Base-by-base conservation (phyloP, 2,329 filamentous ascomycete genomes). In the Sporothrix luriei region DNA sequence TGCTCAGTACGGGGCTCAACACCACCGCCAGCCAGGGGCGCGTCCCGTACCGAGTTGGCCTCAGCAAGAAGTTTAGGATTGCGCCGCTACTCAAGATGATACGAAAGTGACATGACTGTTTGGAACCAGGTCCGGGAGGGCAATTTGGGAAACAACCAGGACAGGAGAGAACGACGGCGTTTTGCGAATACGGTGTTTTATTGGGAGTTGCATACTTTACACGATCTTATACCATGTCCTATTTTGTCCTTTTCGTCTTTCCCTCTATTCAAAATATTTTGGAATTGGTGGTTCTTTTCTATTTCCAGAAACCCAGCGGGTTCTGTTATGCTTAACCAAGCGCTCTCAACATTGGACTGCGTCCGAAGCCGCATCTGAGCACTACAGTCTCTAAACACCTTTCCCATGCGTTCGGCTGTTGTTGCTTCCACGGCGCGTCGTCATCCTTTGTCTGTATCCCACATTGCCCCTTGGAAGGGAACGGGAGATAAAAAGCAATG, bases 1-100 rank as follows among this genome's bases (percentile, higher is more conserved):
- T 38, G 40, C 66, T 68, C 11, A 48, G 46, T 13, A 62, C 43
- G 13, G 54, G 66, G 14, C 26, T 67, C 33, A 33, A 67, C 66
- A 66, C 71, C 54, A 69, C 62, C 4, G 26, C 26, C 57, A 16
- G 71, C 16, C 74, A 74, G 68, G 73, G 74, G 16, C 84, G 82
- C 71, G 82, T 82, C 19, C 72, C 80, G 19, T 84, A 83, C 72
- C 79, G 84, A 19, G 83, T 86, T 68, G 84, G 84, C 3, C 75
- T 86, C 73, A 86, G 84, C 77, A 85, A 81, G 75, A 79, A 76
- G 74, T 80, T 80, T 21, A 79, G 82, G 70, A 85, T 86, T 71
- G 82, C 84, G 48, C 83, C 84, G 38, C 75, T 86, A 68, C 77
- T 86, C 33, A 85, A 86, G 76, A 79, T 79, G 26, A 72, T 85